Conservation (phyloP, 306 rosid species). For the Quercus dentata region DNA sequence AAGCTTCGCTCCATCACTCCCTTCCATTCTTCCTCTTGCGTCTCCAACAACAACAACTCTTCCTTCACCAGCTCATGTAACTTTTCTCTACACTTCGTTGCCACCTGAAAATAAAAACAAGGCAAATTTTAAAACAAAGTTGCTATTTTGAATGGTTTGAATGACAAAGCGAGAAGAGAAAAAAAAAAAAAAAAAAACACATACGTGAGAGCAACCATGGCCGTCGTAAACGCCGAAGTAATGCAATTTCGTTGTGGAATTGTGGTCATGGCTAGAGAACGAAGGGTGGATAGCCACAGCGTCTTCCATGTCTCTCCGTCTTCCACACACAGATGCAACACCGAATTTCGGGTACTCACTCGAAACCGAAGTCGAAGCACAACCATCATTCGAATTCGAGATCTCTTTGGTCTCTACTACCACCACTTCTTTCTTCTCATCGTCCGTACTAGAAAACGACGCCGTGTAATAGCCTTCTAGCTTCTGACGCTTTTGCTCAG, state of each 20-base stretch:
- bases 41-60: constrained; percentile 25
- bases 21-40: constrained; percentile 31
- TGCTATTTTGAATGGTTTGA: not conserved
- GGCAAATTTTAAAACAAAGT: no score
- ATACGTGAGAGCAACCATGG: constrained; percentile 74
- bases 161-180: not conserved
- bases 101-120: constrained; percentile 32
- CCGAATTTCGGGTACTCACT: constrained; percentile 37
- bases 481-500: constrained; percentile 30
- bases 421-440: constrained; percentile 6
- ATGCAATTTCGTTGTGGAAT: constrained; percentile 19
- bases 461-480: not conserved
- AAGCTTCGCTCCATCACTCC: constrained; percentile 53
- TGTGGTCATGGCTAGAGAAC: constrained; percentile 2
- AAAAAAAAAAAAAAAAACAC: not conserved
- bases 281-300: constrained; percentile 40
- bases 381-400: not conserved
- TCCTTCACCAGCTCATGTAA: constrained; percentile 57
- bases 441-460: constrained; percentile 12
- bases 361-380: no score
- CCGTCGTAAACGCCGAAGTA: constrained; percentile 66
- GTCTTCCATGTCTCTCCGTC: constrained; percentile 69
- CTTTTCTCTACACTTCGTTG: constrained; percentile 48
- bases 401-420: not conserved
- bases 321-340: constrained; percentile 49